These are phyloP conservation scores for Ophiocordyceps camponoti-floridani DNA, from an alignment of 2,329 filamentous ascomycete species.

Conservation along the genomic window DNA sequence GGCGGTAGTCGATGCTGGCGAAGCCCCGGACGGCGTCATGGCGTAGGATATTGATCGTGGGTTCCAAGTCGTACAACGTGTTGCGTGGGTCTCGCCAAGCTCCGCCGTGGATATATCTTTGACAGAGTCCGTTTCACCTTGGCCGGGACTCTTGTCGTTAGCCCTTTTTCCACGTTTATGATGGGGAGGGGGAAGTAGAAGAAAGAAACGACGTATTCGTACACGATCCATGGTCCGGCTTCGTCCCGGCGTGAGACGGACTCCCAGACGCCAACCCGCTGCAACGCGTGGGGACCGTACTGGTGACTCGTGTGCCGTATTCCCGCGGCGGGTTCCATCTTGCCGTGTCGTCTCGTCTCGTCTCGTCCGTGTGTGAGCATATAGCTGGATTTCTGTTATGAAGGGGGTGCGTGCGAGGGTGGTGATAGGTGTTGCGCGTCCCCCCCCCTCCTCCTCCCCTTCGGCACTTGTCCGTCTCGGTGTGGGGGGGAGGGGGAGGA, in stretches of 20 bases:
- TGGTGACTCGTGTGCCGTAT: conserved; percentile 15
- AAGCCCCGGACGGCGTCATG: conserved; percentile 34
- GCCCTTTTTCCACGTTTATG: neutral
- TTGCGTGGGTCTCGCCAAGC: conserved; percentile 42
- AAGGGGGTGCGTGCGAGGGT: too few relatives aligned
- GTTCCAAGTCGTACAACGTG: conserved; percentile 24
- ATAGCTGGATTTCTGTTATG: too few relatives aligned
- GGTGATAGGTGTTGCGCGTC: too few relatives aligned
- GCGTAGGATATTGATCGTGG: conserved; percentile 23
- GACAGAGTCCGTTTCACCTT: neutral
- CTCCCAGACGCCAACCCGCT: conserved; percentile 28
- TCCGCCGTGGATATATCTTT: conserved; percentile 41
- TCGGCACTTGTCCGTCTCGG: too few relatives aligned
- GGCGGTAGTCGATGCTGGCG: conserved; percentile 44
- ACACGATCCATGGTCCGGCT: conserved; percentile 19
- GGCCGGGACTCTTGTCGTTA: neutral
- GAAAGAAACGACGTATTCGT: neutral
- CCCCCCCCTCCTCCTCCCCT: too few relatives aligned
- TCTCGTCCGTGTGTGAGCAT: too few relatives aligned
- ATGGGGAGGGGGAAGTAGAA: neutral
- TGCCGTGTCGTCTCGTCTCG: too few relatives aligned
- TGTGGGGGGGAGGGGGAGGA: too few relatives aligned
- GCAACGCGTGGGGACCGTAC: conserved; percentile 22
- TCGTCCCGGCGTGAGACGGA: conserved; percentile 3
- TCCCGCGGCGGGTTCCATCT: too few relatives aligned